A percentile compares a stretch with the other conserved stretches of the same genome.
phyloP scores from a whole-genome alignment of 1,284 basidiomycete genomes.

The Heimioporus punctisporus region DNA sequence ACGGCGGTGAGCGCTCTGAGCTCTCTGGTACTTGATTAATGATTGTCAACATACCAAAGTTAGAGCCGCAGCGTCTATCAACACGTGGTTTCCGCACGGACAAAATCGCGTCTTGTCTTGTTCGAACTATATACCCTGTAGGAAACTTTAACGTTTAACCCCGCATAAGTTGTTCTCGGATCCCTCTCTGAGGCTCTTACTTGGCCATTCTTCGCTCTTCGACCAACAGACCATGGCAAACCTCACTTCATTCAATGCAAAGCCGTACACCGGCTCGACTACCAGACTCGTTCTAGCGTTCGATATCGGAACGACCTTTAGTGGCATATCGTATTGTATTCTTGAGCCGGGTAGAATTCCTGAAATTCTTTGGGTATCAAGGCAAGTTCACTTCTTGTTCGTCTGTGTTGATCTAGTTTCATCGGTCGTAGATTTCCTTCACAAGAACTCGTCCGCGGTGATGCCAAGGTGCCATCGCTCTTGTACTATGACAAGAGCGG shows the following conservation, averaged over 20 bases:
- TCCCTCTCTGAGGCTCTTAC: background rate
- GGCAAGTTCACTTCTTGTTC: background rate
- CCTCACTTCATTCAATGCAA: background rate
- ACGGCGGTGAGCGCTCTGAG: no score
- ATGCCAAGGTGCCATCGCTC: constrained; percentile 53
- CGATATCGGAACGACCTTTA: constrained; percentile 10
- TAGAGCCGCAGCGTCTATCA: no score
- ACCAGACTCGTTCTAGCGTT: constrained; percentile 12
- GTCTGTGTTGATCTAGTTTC: background rate
- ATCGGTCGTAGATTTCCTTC: constrained; percentile 36
- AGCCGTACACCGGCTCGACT: constrained; percentile 4
- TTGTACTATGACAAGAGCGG: constrained; percentile 49
- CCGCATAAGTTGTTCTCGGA: no score
- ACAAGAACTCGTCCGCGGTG: constrained; percentile 33
- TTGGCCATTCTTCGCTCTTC: background rate
- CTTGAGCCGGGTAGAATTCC: constrained; percentile 1
- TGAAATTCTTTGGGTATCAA: constrained; percentile 5
- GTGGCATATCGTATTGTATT: constrained; percentile 9
- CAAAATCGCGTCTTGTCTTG: no score
- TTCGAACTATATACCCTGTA: no score
- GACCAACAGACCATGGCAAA: background rate
- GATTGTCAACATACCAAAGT: no score
- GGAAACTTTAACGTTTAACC: no score
- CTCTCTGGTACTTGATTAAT: no score
- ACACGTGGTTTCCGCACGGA: no score